Base-by-base conservation (phyloP, 2,329 filamentous ascomycete species). In the Cladophialophora exuberans region DNA sequence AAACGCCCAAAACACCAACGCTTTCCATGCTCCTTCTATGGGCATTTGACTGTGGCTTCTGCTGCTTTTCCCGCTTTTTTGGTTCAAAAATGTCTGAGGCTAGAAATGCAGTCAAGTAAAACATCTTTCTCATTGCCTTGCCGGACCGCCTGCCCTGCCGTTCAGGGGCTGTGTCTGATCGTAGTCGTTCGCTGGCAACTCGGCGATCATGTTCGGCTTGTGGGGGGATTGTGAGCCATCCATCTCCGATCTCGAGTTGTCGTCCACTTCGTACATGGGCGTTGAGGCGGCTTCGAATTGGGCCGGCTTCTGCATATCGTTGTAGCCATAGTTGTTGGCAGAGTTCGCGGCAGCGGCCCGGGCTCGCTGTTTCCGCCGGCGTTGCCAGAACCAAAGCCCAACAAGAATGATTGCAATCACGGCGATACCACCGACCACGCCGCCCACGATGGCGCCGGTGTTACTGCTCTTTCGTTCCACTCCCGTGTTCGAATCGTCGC, bases 351-450 rank as follows among this genome's bases (percentile, higher is more conserved):
- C 15, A 10, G 38, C 33, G 28, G 28, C 28, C 10, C n/a, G 45
- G 45, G 33, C 13, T 13, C 17, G 25, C 11, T 31, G 44, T 10
- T 23, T 35, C 4, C 50, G 50, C 9, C 50, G 55, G 2, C 33
- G n/a, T 22, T 26, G 11, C 20, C 31, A 48, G 45, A 26, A 39
- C 39, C 50, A 26, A 15, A 35, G n/a, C 43, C 44, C 42, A 18
- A 31, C 54, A 6, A 41, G 23, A 6, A 57, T n/a, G 23, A 20
- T 39, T 6, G 48, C 57, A 26, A 63, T 25, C 6, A 28, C 28
- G 6, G 42, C 50, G 6, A 62, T 15, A 10, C 59, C 59, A 20
- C 53, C 61, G 4, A 63, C 44, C 7, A 56, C 54, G 33, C 52
- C 56, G 41, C 56, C 56, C 1, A 18, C 56, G 17, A 59, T 56